Evolutionary conservation across 169 alveolate species (phyloP).

Genomic region (Cryptosporidium muris): DNA sequence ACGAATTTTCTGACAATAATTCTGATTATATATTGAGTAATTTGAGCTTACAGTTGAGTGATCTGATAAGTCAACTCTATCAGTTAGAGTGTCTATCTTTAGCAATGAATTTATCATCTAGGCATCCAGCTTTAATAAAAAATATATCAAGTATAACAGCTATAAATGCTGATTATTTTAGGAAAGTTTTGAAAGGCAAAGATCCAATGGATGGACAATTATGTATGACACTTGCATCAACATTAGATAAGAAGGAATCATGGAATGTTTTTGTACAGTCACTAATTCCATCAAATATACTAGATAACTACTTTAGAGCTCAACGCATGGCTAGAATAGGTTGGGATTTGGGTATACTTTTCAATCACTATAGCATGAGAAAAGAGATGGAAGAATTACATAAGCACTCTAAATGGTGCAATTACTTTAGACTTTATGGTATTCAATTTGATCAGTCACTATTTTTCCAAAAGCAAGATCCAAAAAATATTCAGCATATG

Average conservation of each 20-base stretch:
- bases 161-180: slow-evolving; percentile 42
- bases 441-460: slow-evolving; percentile 61
- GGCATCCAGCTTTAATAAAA: slow-evolving; percentile 26
- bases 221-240: slow-evolving; percentile 57
- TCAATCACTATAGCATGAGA: slow-evolving; percentile 65
- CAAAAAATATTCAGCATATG: slow-evolving; percentile 4
- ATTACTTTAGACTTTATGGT: slow-evolving; percentile 10
- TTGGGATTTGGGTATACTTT: slow-evolving; percentile 69
- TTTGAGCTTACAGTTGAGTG: slow-evolving; percentile 3
- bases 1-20: not conserved
- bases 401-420: slow-evolving; percentile 66
- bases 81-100: slow-evolving; percentile 52
- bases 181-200: slow-evolving; percentile 64
- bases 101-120: slow-evolving; percentile 37
- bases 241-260: slow-evolving; percentile 46
- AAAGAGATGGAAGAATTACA: slow-evolving; percentile 67
- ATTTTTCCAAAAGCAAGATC: slow-evolving; percentile 63
- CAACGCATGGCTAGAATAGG: slow-evolving; percentile 71
- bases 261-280: slow-evolving; percentile 70
- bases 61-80: slow-evolving; percentile 22
- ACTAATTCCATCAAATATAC: slow-evolving; percentile 54
- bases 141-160: slow-evolving; percentile 1
- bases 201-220: slow-evolving; percentile 70
- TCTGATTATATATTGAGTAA: not conserved
- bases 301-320: slow-evolving; percentile 62